Conservation (phyloP, 305 asterid genomes). For the Fraxinus greggii region DNA sequence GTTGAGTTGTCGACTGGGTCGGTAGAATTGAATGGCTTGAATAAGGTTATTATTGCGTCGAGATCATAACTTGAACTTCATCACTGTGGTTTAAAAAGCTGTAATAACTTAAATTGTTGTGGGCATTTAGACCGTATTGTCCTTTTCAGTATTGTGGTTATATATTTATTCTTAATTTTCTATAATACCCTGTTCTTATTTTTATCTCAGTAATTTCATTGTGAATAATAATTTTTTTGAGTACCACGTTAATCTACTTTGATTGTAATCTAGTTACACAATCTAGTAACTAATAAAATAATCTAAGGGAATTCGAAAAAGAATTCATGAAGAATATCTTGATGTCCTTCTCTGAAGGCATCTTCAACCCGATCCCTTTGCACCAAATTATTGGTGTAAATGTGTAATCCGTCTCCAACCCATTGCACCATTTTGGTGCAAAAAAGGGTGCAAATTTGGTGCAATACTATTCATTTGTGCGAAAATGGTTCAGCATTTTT, state of each 20-base stretch:
- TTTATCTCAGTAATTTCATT: not conserved
- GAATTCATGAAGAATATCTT: too few relatives aligned
- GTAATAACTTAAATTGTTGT: not conserved
- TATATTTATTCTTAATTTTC: not conserved
- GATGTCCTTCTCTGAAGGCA: not conserved
- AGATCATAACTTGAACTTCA: not conserved
- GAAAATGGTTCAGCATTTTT: too few relatives aligned
- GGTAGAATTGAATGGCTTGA: not conserved
- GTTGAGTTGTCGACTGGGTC: slow-evolving; percentile 32
- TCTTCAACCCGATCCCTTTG: too few relatives aligned
- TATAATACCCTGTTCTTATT: not conserved
- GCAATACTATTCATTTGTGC: too few relatives aligned
- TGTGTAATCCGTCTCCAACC: too few relatives aligned
- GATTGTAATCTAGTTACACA: too few relatives aligned
- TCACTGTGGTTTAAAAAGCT: not conserved
- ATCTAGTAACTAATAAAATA: too few relatives aligned
- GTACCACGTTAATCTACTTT: not conserved
- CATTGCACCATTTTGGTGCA: too few relatives aligned
- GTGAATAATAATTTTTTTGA: not conserved
- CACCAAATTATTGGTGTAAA: too few relatives aligned
- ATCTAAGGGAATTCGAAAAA: not conserved
- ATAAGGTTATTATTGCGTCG: not conserved
- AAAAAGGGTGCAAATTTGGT: too few relatives aligned
- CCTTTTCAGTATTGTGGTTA: not conserved
- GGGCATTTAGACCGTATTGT: not conserved